These are phyloP conservation scores for Spirogloea muscicola DNA, from an alignment of 139 green algal genomes.

Conservation along the genomic window DNA sequence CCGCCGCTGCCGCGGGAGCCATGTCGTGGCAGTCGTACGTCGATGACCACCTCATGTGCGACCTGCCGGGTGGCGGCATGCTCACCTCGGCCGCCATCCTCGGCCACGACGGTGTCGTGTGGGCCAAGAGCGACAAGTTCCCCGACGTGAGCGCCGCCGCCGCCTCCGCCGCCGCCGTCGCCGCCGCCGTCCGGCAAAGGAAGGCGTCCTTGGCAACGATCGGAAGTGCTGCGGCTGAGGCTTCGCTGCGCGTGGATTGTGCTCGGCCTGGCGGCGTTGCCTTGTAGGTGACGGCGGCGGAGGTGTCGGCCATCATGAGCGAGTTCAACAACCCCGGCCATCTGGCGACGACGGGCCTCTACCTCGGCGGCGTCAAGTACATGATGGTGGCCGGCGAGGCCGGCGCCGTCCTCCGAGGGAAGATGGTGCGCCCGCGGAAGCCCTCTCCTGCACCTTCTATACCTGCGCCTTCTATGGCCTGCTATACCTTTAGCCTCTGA, in stretches of 20 bases:
- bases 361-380: slow-evolving; percentile 36
- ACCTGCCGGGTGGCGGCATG: slow-evolving; percentile 11
- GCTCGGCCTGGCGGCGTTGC: no score
- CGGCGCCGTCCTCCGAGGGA: slow-evolving; percentile 43
- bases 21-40: slow-evolving; percentile 53
- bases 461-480: no score
- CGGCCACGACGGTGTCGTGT: slow-evolving; percentile 32
- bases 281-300: slow-evolving; percentile 23
- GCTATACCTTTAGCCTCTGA: no score
- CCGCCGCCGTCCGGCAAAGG: no score
- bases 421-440: slow-evolving; percentile 49
- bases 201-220: no score
- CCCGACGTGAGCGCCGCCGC: slow-evolving; percentile 42
- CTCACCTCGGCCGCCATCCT: slow-evolving; percentile 35
- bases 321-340: slow-evolving; percentile 16
- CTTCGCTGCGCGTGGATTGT: no score
- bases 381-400: slow-evolving; percentile 41
- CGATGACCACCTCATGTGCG: slow-evolving; percentile 48
- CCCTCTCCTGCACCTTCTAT: no score
- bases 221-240: no score
- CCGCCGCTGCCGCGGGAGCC: no score
- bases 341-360: slow-evolving; percentile 9
- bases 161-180: no score
- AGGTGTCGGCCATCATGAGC: slow-evolving; percentile 9
- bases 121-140: slow-evolving; percentile 46